phyloP scores from a whole-genome alignment of 371 early-diverging fungal genomes.

The Apophysomyces sp. region DNA sequence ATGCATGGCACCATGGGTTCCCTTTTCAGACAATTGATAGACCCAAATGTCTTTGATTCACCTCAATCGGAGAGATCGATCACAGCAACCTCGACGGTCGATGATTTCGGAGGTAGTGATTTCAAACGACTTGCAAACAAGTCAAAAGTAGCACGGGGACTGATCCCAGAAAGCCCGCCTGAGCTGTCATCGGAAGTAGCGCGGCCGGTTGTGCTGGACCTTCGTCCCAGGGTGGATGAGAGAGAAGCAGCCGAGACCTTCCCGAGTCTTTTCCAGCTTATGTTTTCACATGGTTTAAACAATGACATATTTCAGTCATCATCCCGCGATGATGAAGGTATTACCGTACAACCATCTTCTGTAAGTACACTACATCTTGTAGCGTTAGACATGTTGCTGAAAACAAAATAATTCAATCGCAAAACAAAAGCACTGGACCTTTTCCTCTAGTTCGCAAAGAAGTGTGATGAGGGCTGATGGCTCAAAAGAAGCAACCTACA shows the following conservation, averaged over 20 bases:
- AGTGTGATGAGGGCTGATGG: slow-evolving; percentile 33
- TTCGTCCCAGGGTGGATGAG: background rate
- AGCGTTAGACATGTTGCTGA: background rate
- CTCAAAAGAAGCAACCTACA: slow-evolving; percentile 30
- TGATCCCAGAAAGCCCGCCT: background rate
- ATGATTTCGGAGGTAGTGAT: slow-evolving; percentile 35
- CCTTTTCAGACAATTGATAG: slow-evolving; percentile 25
- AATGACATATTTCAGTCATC: background rate
- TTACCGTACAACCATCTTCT: background rate
- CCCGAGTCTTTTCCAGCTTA: slow-evolving; percentile 1
- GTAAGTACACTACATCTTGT: background rate
- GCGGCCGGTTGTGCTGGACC: background rate
- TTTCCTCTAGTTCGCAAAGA: slow-evolving; percentile 28
- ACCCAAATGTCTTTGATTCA: slow-evolving; percentile 15
- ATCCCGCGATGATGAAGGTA: background rate
- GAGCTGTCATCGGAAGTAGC: background rate
- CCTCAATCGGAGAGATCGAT: background rate
- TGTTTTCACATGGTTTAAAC: slow-evolving; percentile 1
- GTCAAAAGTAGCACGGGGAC: slow-evolving; percentile 7
- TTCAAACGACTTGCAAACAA: slow-evolving; percentile 34
- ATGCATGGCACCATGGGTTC: slow-evolving; percentile 31
- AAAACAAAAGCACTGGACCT: slow-evolving; percentile 28
- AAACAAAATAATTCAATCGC: background rate
- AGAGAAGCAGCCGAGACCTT: background rate
- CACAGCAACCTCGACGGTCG: slow-evolving; percentile 1